Percentiles rank a stretch among this genome's conserved stretches.
These are phyloP conservation scores for Ogataea pignaliae DNA, from an alignment of 805 yeast genomes.

Conservation along the genomic window DNA sequence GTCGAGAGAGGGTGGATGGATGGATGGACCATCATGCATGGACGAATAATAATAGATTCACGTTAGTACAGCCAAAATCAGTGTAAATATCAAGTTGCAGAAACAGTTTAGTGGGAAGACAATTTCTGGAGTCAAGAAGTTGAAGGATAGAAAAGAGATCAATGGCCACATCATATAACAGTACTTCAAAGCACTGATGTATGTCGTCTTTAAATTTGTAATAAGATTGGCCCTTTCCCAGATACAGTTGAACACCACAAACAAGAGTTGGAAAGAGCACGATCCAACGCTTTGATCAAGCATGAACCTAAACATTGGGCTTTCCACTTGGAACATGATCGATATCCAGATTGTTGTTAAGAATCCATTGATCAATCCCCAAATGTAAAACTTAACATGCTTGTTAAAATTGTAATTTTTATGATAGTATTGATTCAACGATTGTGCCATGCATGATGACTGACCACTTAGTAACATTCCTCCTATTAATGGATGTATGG, in stretches of 20 bases:
- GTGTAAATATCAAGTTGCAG: slow-evolving; percentile 53
- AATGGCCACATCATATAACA: slow-evolving; percentile 59
- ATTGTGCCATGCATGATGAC: slow-evolving; percentile 27
- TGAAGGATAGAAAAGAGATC: slow-evolving; percentile 47
- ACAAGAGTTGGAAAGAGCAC: slow-evolving; percentile 48
- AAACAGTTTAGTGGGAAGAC: slow-evolving; percentile 58
- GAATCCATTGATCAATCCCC: slow-evolving; percentile 60
- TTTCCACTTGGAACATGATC: slow-evolving; percentile 36
- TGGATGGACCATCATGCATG: too few species aligned
- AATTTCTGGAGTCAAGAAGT: slow-evolving; percentile 41
- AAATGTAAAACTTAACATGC: slow-evolving; percentile 44
- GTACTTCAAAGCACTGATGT: slow-evolving; percentile 43
- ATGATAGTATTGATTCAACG: slow-evolving; percentile 26
- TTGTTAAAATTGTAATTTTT: slow-evolving; percentile 18
- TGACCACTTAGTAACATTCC: slow-evolving; percentile 25
- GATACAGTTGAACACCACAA: slow-evolving; percentile 41
- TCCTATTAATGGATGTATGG: slow-evolving; percentile 22
- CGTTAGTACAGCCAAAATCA: slow-evolving; percentile 39
- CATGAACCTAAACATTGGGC: slow-evolving; percentile 35
- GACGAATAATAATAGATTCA: too few species aligned
- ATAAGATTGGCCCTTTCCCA: slow-evolving; percentile 48
- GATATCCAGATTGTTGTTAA: slow-evolving; percentile 53
- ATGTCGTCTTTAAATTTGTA: slow-evolving; percentile 34
- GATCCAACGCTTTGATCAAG: slow-evolving; percentile 55
- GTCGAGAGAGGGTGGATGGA: too few species aligned